A percentile compares a stretch with the other conserved stretches of the same genome.
Conservation (phyloP, 2,329 filamentous ascomycete species). For the Fusarium equiseti region DNA sequence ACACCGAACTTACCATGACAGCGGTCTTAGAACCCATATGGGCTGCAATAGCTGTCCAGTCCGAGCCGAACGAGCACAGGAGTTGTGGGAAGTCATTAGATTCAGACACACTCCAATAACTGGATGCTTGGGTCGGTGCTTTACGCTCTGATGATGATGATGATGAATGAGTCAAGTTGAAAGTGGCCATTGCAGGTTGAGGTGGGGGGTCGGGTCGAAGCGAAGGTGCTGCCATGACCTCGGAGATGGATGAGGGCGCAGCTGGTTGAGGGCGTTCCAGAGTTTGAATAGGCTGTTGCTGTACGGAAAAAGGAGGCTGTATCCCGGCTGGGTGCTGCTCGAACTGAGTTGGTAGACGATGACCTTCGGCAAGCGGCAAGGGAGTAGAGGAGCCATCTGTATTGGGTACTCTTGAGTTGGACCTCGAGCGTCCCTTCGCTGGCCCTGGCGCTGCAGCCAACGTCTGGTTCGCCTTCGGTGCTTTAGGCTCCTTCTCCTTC, state of each 20-base stretch:
- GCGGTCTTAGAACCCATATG: constrained; percentile 88
- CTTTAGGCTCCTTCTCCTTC: constrained; percentile 59
- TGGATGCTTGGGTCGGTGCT: constrained; percentile 72
- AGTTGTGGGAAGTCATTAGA: constrained; percentile 80
- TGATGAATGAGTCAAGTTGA: constrained; percentile 62
- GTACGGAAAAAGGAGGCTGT: constrained; percentile 57
- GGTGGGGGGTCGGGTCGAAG: constrained; percentile 66
- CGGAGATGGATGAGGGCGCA: constrained; percentile 58
- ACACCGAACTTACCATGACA: constrained; percentile 75
- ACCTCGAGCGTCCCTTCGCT: constrained; percentile 65
- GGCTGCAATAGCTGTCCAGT: constrained; percentile 79
- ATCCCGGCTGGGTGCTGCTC: constrained; percentile 58
- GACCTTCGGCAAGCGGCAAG: constrained; percentile 54
- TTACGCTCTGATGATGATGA: constrained; percentile 59
- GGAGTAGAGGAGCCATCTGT: constrained; percentile 58
- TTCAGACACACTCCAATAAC: constrained; percentile 90
- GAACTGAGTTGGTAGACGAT: constrained; percentile 58
- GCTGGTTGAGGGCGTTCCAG: constrained; percentile 54
- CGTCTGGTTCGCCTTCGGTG: constrained; percentile 56
- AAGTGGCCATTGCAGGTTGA: constrained; percentile 61
- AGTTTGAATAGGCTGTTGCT: constrained; percentile 44
- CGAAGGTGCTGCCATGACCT: constrained; percentile 68
- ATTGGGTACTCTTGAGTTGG: constrained; percentile 64
- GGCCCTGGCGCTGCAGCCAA: constrained; percentile 61
- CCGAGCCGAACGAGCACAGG: constrained; percentile 80